Conservation (phyloP, 2,329 filamentous ascomycete genomes). For the Sphaceloma murrayae region DNA sequence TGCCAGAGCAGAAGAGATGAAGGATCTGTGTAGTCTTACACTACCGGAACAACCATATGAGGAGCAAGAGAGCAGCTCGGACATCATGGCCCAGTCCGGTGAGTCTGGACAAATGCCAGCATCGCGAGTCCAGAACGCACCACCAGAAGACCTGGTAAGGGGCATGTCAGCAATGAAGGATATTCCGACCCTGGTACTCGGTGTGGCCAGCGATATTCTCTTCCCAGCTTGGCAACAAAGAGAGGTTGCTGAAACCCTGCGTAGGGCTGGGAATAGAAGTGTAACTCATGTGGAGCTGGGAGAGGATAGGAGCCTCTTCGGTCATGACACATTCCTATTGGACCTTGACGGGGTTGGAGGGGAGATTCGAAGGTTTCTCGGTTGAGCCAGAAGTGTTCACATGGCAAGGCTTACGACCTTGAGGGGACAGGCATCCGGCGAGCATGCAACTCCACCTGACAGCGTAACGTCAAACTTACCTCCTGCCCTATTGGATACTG, state of each 20-base stretch:
- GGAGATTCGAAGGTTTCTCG: slow-evolving; percentile 68
- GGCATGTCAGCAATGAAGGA: slow-evolving; percentile 64
- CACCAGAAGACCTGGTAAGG: slow-evolving; percentile 68
- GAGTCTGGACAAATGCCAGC: slow-evolving; percentile 9
- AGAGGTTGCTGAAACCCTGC: slow-evolving; percentile 79
- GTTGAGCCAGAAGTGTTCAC: slow-evolving; percentile 34
- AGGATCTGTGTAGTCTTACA: slow-evolving; percentile 63
- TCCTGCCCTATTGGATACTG: too few species aligned
- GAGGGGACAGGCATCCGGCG: too few species aligned
- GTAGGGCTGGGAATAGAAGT: slow-evolving; percentile 63
- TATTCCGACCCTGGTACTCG: slow-evolving; percentile 78
- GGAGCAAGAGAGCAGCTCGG: slow-evolving; percentile 58
- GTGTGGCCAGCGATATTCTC: slow-evolving; percentile 88
- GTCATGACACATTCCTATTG: slow-evolving; percentile 90
- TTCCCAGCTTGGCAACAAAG: slow-evolving; percentile 98
- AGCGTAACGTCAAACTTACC: too few species aligned
- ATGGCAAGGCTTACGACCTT: not conserved
- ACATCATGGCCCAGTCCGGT: slow-evolving; percentile 29
- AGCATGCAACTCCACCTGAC: too few species aligned
- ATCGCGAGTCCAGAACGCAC: slow-evolving; percentile 37
- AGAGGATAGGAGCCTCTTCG: slow-evolving; percentile 88
- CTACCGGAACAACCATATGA: slow-evolving; percentile 77
- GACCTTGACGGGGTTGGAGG: slow-evolving; percentile 89
- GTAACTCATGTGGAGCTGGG: slow-evolving; percentile 87
- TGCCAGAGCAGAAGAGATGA: slow-evolving; percentile 26